A percentile compares a stretch with the other conserved stretches of the same genome.
Conservation (phyloP, 805 yeast species). For the Lachancea kluyveri region DNA sequence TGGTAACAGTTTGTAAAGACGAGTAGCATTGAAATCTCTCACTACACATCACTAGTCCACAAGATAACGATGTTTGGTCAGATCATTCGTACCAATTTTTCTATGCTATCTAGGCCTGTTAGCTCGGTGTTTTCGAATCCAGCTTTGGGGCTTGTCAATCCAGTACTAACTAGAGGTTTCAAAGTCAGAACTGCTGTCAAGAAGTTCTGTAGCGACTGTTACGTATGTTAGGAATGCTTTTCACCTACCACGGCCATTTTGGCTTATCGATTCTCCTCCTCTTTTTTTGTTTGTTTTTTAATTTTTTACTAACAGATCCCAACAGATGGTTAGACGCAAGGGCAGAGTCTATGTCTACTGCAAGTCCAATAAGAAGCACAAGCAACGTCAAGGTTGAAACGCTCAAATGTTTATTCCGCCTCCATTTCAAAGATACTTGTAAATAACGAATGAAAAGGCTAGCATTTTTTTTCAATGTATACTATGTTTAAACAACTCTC, state of each 20-base stretch:
- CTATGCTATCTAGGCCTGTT: neutral
- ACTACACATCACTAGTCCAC: too few species aligned
- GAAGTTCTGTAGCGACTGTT: slow-evolving; percentile 88
- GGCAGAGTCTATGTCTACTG: slow-evolving; percentile 92
- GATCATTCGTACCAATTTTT: neutral
- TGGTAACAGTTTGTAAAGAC: too few species aligned
- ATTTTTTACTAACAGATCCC: slow-evolving; percentile 2
- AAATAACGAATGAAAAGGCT: too few species aligned
- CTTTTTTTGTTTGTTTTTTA: neutral
- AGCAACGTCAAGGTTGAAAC: slow-evolving; percentile 91
- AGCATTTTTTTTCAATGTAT: too few species aligned
- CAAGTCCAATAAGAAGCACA: slow-evolving; percentile 87
- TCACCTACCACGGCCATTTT: too few species aligned
- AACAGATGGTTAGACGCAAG: slow-evolving; percentile 79
- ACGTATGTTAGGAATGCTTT: too few species aligned
- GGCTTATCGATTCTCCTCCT: neutral
- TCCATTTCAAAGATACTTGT: too few species aligned
- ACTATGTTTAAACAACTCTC: too few species aligned
- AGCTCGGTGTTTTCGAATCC: slow-evolving; percentile 3
- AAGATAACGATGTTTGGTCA: too few species aligned
- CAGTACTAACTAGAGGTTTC: slow-evolving; percentile 55
- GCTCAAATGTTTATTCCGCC: too few species aligned
- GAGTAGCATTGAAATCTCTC: too few species aligned
- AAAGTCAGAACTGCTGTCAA: slow-evolving; percentile 90
- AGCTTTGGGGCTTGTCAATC: slow-evolving; percentile 9